A percentile compares a stretch with the other conserved stretches of the same genome.
These are phyloP conservation scores for Senecio squalidus DNA, from an alignment of 140 eudicot genomes.

Conservation along the genomic window DNA sequence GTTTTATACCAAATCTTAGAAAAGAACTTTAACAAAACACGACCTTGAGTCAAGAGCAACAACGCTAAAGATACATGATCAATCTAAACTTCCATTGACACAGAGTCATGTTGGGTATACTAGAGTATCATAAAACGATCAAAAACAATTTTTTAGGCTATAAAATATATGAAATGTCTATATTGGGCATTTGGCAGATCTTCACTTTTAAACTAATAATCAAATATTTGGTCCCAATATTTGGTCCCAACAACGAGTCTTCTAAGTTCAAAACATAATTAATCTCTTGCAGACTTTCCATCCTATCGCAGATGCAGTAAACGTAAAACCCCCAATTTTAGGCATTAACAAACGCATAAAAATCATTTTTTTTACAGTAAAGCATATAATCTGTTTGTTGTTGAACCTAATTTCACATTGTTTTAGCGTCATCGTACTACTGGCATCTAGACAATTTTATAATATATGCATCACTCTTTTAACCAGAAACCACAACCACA, in stretches of 20 bases:
- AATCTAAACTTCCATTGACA: conserved; percentile 1
- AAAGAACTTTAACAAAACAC: not conserved
- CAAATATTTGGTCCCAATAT: conserved; percentile 7
- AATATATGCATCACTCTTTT: not conserved
- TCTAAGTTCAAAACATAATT: not conserved
- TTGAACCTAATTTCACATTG: conserved; percentile 1
- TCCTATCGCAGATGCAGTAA: conserved; percentile 6
- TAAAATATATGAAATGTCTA: not conserved
- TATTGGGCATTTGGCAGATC: not conserved
- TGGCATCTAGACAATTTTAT: not conserved
- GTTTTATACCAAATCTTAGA: not conserved
- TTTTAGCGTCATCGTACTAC: too few species aligned
- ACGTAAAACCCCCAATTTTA: not conserved
- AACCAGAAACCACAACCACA: not conserved
- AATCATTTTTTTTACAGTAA: not conserved
- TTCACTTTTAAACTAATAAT: conserved; percentile 5
- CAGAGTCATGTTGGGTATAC: not conserved
- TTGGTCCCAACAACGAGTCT: not conserved
- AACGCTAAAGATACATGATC: not conserved
- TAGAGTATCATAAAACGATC: conserved; percentile 9
- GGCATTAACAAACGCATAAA: not conserved
- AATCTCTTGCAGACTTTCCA: not conserved
- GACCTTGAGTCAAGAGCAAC: conserved; percentile 17
- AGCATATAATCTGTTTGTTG: conserved; percentile 5
- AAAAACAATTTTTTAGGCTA: not conserved